A percentile compares a stretch with the other conserved stretches of the same genome.
Conservation (phyloP, 306 rosid genomes). For the Senna tora region DNA sequence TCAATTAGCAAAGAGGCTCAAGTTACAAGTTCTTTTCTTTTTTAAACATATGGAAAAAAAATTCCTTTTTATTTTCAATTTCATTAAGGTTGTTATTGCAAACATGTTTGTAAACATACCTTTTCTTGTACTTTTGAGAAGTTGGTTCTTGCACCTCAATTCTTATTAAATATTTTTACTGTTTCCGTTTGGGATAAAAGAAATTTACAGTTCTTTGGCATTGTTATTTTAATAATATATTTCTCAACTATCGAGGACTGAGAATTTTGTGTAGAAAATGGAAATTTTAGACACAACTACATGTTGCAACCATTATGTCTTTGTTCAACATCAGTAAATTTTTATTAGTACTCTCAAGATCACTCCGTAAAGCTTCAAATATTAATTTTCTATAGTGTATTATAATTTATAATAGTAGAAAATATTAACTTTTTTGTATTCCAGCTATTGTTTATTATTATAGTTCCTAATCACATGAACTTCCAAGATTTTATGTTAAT, state of each 20-base stretch:
- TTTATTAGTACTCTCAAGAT: not conserved
- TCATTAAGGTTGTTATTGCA: slow-evolving; percentile 6
- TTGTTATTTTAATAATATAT: not conserved
- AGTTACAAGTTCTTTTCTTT: slow-evolving; percentile 18
- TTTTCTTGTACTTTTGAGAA: slow-evolving; percentile 96
- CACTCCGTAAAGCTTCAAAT: not conserved
- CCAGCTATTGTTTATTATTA: not conserved
- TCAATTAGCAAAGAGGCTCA: slow-evolving; percentile 32
- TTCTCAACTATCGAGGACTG: too few relatives aligned
- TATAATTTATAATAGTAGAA: too few relatives aligned
- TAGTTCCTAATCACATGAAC: not conserved
- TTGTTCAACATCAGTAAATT: not conserved
- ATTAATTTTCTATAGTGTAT: not conserved
- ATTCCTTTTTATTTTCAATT: not conserved
- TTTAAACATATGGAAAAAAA: not conserved
- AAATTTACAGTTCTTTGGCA: not conserved
- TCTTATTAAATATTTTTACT: not conserved
- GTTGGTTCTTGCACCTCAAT: slow-evolving; percentile 25
- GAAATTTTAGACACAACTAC: too few relatives aligned
- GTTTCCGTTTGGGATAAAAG: not conserved
- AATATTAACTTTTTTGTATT: too few relatives aligned
- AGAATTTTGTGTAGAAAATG: too few relatives aligned
- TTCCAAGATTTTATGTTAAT: not conserved
- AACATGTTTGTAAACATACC: slow-evolving; percentile 51
- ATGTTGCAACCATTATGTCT: too few relatives aligned